phyloP scores from a whole-genome alignment of 192 early-diverging fungal genomes.

The Coemansia sp. region DNA sequence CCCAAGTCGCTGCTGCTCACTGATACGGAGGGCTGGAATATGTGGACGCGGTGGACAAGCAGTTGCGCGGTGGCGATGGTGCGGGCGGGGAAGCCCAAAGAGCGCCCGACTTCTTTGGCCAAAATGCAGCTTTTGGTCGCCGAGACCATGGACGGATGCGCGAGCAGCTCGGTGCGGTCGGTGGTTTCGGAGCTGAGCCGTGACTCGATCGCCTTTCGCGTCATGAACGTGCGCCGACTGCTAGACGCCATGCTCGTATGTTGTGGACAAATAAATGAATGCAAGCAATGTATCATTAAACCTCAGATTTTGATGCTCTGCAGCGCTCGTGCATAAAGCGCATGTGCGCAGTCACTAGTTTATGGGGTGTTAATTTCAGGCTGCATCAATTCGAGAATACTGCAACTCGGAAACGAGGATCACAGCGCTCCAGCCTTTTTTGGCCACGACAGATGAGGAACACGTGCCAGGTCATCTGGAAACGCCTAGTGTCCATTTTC shows the following conservation, averaged over 20 bases:
- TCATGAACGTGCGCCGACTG: constrained; percentile 6
- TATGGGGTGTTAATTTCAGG: neutral
- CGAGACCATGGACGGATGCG: constrained; percentile 32
- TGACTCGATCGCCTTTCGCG: constrained; percentile 11
- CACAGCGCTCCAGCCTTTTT: neutral
- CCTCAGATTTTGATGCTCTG: neutral
- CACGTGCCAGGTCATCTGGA: constrained; percentile 2
- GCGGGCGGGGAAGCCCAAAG: constrained; percentile 42
- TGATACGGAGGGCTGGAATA: constrained; percentile 20
- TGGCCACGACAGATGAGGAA: constrained; percentile 1
- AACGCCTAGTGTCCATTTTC: neutral
- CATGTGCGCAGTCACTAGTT: neutral
- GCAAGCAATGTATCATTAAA: no score
- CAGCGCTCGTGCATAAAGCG: neutral
- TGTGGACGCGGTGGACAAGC: constrained; percentile 43
- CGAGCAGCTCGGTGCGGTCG: constrained; percentile 3
- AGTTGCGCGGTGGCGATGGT: constrained; percentile 48
- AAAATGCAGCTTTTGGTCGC: constrained; percentile 44
- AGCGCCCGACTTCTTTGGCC: constrained; percentile 33
- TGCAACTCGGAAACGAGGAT: neutral
- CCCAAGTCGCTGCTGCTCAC: constrained; percentile 45
- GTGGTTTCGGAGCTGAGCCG: constrained; percentile 8
- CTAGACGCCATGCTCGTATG: neutral
- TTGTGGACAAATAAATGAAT: no score
- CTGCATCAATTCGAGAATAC: neutral